These are phyloP conservation scores for Fragilaria radians DNA, from an alignment of 108 stramenopile species.

Conservation along the genomic window DNA sequence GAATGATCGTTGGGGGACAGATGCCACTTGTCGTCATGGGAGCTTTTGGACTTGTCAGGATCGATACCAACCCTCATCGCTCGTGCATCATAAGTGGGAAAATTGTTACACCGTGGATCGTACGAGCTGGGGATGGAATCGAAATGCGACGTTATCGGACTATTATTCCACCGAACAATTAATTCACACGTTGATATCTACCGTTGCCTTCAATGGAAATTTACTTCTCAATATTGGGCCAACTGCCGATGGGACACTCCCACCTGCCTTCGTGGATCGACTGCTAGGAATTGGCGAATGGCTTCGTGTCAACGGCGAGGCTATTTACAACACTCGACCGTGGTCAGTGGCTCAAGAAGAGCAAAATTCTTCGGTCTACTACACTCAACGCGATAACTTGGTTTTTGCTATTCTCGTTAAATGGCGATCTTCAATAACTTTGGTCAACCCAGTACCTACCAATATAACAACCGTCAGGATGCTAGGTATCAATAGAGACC, in stretches of 20 bases:
- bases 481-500: constrained; percentile 16
- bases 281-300: constrained; percentile 37
- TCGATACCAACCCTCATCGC: constrained; percentile 18
- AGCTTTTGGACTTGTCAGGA: constrained; percentile 32
- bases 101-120: constrained; percentile 22
- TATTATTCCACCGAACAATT: constrained; percentile 27
- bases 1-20: constrained; percentile 46
- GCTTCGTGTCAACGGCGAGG: constrained; percentile 37
- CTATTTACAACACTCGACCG: constrained; percentile 30
- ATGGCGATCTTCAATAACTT: constrained; percentile 18
- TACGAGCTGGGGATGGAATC: constrained; percentile 32
- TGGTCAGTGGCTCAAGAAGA: constrained; percentile 28
- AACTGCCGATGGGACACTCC: constrained; percentile 35
- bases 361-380: constrained; percentile 6
- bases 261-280: constrained; percentile 33
- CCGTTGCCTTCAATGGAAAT: constrained; percentile 34
- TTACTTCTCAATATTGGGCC: constrained; percentile 42
- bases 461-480: constrained; percentile 14
- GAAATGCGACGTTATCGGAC: constrained; percentile 13
- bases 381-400: constrained; percentile 11
- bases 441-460: constrained; percentile 21
- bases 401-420: constrained; percentile 23
- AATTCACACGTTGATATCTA: constrained; percentile 20
- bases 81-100: constrained; percentile 28
- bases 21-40: constrained; percentile 28